These are phyloP conservation scores for Colletotrichum lindemuthianum DNA, from an alignment of 2,329 filamentous ascomycete genomes.

Conservation along the genomic window DNA sequence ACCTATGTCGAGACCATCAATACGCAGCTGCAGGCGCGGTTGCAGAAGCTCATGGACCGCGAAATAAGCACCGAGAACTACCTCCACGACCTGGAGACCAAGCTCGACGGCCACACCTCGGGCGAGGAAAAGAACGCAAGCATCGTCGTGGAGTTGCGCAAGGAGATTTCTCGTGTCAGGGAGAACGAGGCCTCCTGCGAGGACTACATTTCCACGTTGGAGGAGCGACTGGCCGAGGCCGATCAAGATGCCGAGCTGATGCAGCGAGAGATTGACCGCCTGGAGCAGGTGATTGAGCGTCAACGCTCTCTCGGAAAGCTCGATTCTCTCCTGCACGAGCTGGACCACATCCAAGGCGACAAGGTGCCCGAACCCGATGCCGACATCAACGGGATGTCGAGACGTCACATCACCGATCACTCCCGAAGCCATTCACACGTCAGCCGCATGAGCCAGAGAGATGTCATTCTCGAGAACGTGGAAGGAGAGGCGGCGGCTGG, in stretches of 20 bases:
- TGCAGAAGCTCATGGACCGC: conserved; percentile 94
- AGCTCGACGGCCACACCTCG: conserved; percentile 88
- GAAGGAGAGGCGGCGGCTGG: conserved; percentile 49
- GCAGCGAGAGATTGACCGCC: conserved; percentile 93
- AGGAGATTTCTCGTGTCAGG: conserved; percentile 86
- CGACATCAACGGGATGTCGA: conserved; percentile 53
- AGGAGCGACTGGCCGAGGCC: conserved; percentile 93
- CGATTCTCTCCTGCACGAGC: conserved; percentile 89
- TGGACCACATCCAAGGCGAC: conserved; percentile 80
- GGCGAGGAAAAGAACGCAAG: conserved; percentile 93
- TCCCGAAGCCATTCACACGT: conserved; percentile 57
- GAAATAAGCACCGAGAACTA: conserved; percentile 94
- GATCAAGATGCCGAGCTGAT: conserved; percentile 97
- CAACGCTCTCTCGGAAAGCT: conserved; percentile 95
- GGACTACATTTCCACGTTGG: conserved; percentile 96
- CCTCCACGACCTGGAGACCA: conserved; percentile 88
- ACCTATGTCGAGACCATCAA: conserved; percentile 94
- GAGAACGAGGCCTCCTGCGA: conserved; percentile 92
- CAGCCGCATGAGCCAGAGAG: conserved; percentile 63
- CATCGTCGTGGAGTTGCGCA: conserved; percentile 86
- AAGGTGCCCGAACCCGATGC: conserved; percentile 52
- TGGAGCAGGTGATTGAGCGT: conserved; percentile 95
- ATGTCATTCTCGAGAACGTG: conserved; percentile 64
- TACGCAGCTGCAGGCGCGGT: conserved; percentile 83
- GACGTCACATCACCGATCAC: conserved; percentile 59